A percentile compares a stretch with the other conserved stretches of the same genome.
Evolutionary conservation across 1,284 basidiomycete species (phyloP).

Genomic region (Ganoderma leucocontextum): DNA sequence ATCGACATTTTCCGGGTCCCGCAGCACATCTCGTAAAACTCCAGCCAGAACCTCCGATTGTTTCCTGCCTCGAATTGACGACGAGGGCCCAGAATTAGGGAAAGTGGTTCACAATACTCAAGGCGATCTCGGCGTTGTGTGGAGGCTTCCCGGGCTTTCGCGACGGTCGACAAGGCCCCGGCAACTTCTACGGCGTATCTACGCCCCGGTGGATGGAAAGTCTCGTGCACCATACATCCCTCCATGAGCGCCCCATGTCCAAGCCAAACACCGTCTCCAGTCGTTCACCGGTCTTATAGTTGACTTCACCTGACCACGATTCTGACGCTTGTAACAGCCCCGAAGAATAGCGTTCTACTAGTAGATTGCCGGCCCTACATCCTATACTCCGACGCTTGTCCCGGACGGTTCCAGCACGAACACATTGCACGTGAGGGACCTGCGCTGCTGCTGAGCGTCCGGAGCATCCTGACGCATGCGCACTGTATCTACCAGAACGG

Average conservation of each 20-base stretch:
- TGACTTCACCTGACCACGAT: slow-evolving; percentile 75
- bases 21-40: background rate
- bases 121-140: slow-evolving; percentile 61
- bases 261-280: background rate
- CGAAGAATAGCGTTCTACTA: slow-evolving; percentile 45
- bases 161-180: background rate
- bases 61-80: slow-evolving; percentile 35
- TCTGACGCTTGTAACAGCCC: slow-evolving; percentile 41
- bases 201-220: too few species aligned
- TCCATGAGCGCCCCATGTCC: too few species aligned
- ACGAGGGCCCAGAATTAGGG: slow-evolving; percentile 48
- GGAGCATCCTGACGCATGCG: slow-evolving; percentile 37
- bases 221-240: too few species aligned
- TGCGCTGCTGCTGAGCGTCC: slow-evolving; percentile 40
- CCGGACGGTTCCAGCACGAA: slow-evolving; percentile 38
- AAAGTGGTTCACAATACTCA: slow-evolving; percentile 46
- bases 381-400: slow-evolving; percentile 47
- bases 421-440: slow-evolving; percentile 33
- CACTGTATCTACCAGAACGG: slow-evolving; percentile 34
- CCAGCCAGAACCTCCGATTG: background rate
- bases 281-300: slow-evolving; percentile 43
- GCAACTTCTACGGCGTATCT: too few species aligned
- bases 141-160: slow-evolving; percentile 63
- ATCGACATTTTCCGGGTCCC: background rate
- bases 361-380: slow-evolving; percentile 46